These are phyloP conservation scores for Nannizziopsis barbatae DNA, from an alignment of 2,329 filamentous ascomycete species.

Conservation along the genomic window DNA sequence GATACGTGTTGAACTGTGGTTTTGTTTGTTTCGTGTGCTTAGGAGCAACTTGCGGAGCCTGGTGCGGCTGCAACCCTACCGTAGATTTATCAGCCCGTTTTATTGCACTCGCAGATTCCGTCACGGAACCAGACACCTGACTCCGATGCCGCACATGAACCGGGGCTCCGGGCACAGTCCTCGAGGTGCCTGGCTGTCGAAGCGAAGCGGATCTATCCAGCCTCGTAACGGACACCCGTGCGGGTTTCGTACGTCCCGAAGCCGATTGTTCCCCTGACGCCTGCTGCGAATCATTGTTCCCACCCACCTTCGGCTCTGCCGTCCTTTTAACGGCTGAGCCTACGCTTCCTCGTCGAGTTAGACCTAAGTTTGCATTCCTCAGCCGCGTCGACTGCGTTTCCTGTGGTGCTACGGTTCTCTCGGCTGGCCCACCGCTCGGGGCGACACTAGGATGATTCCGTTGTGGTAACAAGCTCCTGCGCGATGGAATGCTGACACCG, in stretches of 20 bases:
- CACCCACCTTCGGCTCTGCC: not conserved
- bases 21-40: constrained; percentile 18
- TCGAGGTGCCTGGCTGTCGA: constrained; percentile 24
- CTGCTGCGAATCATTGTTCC: constrained; percentile 13
- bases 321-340: not conserved
- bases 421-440: constrained; percentile 17
- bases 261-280: not conserved
- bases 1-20: constrained; percentile 27
- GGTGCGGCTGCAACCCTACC: constrained; percentile 12
- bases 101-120: constrained; percentile 14
- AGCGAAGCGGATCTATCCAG: constrained; percentile 29
- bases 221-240: constrained; percentile 24
- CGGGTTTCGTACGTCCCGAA: not conserved
- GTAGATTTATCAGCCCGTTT: constrained; percentile 1
- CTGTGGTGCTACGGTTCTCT: constrained; percentile 10
- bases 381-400: not conserved
- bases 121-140: constrained; percentile 21
- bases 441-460: constrained; percentile 15
- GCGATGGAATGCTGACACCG: constrained; percentile 8
- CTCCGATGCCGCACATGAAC: constrained; percentile 30
- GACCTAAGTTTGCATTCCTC: not conserved
- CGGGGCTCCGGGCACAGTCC: constrained; percentile 13
- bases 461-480: constrained; percentile 26
- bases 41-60: constrained; percentile 1
- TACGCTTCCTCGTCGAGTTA: not conserved